Evolutionary conservation across 371 early-diverging fungal genomes (phyloP), one percentile per base, ranked within the genome.

Genomic region (Actinomortierella ambigua): DNA sequence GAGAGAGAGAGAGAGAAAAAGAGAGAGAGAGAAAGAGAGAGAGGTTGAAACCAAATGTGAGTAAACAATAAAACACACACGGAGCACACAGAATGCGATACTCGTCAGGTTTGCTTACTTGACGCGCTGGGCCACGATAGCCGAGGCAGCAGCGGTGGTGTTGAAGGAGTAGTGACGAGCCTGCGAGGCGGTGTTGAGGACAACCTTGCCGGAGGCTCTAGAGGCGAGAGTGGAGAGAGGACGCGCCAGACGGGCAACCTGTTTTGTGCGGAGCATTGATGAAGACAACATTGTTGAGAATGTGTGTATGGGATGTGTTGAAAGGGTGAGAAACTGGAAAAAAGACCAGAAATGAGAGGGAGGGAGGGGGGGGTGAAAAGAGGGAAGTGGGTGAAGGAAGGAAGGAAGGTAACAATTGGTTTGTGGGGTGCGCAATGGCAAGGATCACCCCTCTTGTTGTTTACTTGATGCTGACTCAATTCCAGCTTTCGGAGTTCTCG

Each of bases 201-300:
- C 55, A 57, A 66, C 55, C 48, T 56, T 50, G 40, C 63, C 41
- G 28, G 68, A 50, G 56, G 66, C 34, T 53, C 46, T 49, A 11
- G 34, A 34, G 56, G 65, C 29, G 55, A 71, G 66, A 1, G 71
- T 61, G 24, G 59, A 61, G 55, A 71, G 53, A 34, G 73, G 73
- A 57, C 67, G 63, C 50, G 73, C 73, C 57, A 66, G 34, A 43
- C 67, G 73, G 49, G 60, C 59, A 56, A 66, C 24, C 22, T 59
- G 67, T 71, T 71, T 71, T 66, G 73, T 66, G 62, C 71, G 71
- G 34, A 71, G 60, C 50, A 34, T 34, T 34, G 34, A 34, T 34
- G 73, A 63, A 44, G 73, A 71, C 63, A 71, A 65, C 73, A 71
- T 71, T 65, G 63, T 71, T 34, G 34, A 34, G 34, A 34, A 34